Percentiles rank a stretch among this genome's conserved stretches.
Evolutionary conservation across 371 early-diverging fungal genomes (phyloP).

Genomic region (Actinomucor elegans): DNA sequence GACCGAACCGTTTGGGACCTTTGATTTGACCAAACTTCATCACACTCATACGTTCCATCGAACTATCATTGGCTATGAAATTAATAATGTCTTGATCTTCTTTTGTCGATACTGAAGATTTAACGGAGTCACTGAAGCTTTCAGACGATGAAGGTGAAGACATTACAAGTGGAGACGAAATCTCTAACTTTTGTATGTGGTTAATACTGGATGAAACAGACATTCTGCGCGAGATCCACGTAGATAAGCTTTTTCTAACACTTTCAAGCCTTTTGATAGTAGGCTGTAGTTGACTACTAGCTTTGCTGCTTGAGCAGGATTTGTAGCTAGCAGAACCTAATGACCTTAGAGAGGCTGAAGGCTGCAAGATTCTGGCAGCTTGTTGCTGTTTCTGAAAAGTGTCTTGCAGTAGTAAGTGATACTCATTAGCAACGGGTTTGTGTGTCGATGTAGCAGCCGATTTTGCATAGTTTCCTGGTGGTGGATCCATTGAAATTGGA

Average conservation of each 20-base stretch:
- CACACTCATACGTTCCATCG: no score
- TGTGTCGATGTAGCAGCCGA: neutral
- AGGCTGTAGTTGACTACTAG: no score
- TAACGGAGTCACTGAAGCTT: no score
- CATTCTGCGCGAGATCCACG: conserved; percentile 9
- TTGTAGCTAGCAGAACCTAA: no score
- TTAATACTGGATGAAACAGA: neutral
- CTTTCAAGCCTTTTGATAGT: neutral
- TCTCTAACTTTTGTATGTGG: no score
- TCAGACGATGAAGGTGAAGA: no score
- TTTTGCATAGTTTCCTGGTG: conserved; percentile 16
- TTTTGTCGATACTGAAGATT: neutral
- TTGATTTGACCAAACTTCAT: conserved; percentile 18
- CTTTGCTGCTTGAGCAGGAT: no score
- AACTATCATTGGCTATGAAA: neutral
- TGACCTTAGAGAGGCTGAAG: conserved; percentile 2
- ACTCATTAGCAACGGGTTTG: no score
- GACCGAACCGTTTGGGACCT: conserved; percentile 26
- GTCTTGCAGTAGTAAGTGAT: neutral
- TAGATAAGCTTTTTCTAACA: conserved; percentile 4
- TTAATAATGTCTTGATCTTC: no score
- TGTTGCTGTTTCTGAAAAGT: no score
- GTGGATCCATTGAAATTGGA: conserved; percentile 39
- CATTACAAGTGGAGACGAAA: no score
- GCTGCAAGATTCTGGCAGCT: no score